Evolutionary conservation across 306 rosid species (phyloP), one percentile per base, ranked within the genome.

Genomic region (Cucumis melo): DNA sequence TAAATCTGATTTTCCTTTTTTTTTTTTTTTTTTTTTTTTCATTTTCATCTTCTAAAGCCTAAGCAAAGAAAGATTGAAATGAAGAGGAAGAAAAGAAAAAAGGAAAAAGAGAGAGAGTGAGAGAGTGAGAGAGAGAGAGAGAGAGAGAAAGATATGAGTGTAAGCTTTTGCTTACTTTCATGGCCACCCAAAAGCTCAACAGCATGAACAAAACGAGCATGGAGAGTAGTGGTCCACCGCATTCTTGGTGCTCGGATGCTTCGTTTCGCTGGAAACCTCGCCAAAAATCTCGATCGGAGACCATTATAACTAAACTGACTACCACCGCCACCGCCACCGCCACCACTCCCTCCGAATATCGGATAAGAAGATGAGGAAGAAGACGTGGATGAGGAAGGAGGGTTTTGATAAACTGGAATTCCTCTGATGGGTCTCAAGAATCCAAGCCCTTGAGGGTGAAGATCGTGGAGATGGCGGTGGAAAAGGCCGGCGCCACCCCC

Each of bases 151-250:
- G 59, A 71, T 57, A 65, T 39, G 34, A 67, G 54, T 39, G 74
- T 42, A 67, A 51, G 74, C 55, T 67, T 64, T 81, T 63, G 24
- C 89, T 79, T 84, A 94, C 99, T 94, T 89, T 94, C 99, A 85
- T 90, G 99, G 85, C 99, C 99, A 81, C 99, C 99, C 58, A 95
- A 82, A 21, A 95, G 96, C 75, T 95, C 96, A 70, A 95, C 99
- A 20, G 98, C 99, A 63, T 95, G 99, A 79, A 92, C 98, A 79
- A 95, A 95, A 42, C 98, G 95, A 83, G 98, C 93, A 73, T 95
- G 99, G 61, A 95, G 98, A 1, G 96, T 90, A 7, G 96, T 87
- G 74, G 99, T 95, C 98, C 99, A 95, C n/a, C 99, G 91, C 99
- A 95, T 95, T 87, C 99, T 77, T 0, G 99, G 99, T 14, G 99